Base-by-base conservation (phyloP, 345 rosid genomes). In the Sisymbrium altissimum region DNA sequence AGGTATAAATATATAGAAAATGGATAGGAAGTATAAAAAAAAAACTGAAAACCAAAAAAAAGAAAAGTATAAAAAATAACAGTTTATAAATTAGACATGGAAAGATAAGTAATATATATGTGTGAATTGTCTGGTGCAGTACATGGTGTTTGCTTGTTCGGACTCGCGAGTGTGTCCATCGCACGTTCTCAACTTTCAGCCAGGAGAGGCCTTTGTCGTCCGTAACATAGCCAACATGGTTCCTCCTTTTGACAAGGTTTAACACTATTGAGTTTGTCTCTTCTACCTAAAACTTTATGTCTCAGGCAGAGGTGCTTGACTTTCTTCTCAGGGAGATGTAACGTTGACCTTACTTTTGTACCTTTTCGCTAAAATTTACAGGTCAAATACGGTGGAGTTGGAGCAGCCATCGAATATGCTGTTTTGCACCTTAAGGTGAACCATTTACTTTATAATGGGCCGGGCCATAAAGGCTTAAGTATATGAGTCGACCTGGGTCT, bases 341-440 rank as follows among this genome's bases (percentile, higher is more conserved):
- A 7, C 29, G 25, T 66, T 74, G 36, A 38, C 62, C 41, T 36
- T 52, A 12, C 23, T 25, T 32, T 43, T 39, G 15, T 29, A 52
- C 58, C 15, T 53, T 39, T 40, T 8, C 1, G 1, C 35, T n/a
- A 21, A 53, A 32, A 50, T 45, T 46, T 45, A 12, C 57, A 79
- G 82, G 75, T 27, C 33, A 87, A 71, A 66, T 81, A 88, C 71
- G 2, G 91, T 29, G 99, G 96, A 57, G 83, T 80, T 69, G 99
- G 99, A 59, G 46, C 99, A 35, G 97, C 99, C 18, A 72, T 95
- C 35, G 99, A 95, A 67, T 95, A 95, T 71, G 99, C 96, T 38
- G 99, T 95, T 71, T 69, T 95, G 86, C 99, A 95, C 74, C 96
- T 95, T 63, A 95, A 95, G 97, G 98, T 92, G 66, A 78, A 36